Evolutionary conservation across 306 rosid genomes (phyloP).

Genomic region (Lathyrus oleraceus): DNA sequence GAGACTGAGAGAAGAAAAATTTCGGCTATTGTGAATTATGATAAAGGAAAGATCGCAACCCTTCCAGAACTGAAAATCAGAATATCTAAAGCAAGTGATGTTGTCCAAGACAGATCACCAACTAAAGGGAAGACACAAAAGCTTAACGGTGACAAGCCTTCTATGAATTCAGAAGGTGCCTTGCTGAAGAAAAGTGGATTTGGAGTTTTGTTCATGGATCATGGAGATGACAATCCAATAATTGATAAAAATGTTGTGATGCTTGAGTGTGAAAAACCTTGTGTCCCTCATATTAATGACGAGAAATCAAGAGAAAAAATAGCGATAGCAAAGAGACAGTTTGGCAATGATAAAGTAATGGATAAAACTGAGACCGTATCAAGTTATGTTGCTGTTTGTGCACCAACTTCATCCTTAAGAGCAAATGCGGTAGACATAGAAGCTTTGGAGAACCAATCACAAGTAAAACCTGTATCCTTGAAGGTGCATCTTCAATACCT

Average conservation of each 20-base stretch:
- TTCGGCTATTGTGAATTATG: conserved; percentile 73
- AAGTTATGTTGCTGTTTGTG: conserved; percentile 40
- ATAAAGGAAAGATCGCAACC: conserved; percentile 72
- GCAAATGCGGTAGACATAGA: conserved; percentile 38
- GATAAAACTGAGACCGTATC: conserved; percentile 45
- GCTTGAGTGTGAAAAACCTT: conserved; percentile 63
- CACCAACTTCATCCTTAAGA: conserved; percentile 43
- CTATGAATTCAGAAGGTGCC: conserved; percentile 49
- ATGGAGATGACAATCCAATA: conserved; percentile 62
- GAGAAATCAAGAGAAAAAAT: conserved; percentile 39
- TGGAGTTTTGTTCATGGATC: conserved; percentile 38
- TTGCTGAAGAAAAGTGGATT: conserved; percentile 44
- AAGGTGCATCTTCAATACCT: conserved; percentile 57
- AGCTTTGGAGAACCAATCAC: conserved; percentile 41
- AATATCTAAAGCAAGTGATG: conserved; percentile 57
- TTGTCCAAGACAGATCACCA: conserved; percentile 43
- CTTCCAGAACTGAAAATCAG: conserved; percentile 88
- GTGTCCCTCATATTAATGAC: conserved; percentile 28
- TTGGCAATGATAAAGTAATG: conserved; percentile 30
- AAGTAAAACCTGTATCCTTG: conserved; percentile 38
- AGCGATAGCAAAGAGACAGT: conserved; percentile 28
- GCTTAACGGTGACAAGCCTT: conserved; percentile 44
- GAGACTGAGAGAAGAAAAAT: conserved; percentile 65
- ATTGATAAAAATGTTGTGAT: conserved; percentile 78
- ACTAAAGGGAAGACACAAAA: conserved; percentile 49